phyloP scores from a whole-genome alignment of 352 stramenopile genomes.

The Globisporangium sylvaticum region DNA sequence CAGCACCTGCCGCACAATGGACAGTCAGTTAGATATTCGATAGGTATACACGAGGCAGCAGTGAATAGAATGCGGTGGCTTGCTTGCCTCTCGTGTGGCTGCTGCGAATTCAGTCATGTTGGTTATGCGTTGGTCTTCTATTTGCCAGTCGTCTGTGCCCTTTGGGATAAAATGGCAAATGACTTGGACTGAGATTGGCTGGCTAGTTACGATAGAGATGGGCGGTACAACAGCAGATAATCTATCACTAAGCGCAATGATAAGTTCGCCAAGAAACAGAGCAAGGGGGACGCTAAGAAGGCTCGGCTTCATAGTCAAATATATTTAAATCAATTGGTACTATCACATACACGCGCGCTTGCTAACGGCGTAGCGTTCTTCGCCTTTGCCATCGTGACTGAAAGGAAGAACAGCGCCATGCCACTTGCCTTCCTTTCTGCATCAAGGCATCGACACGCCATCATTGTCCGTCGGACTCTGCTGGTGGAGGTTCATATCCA shows the following conservation, averaged over 20 bases:
- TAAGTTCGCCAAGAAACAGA: too few species aligned
- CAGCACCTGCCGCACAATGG: constrained; percentile 26
- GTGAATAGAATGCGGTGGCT: neutral
- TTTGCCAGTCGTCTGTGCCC: neutral
- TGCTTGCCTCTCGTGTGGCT: constrained; percentile 4
- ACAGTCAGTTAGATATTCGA: neutral
- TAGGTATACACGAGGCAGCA: neutral
- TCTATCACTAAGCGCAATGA: neutral
- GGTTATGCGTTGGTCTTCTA: neutral
- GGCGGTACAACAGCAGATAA: neutral
- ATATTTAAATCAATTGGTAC: neutral
- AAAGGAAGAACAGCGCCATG: neutral
- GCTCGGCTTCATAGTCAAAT: neutral
- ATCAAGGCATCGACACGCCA: constrained; percentile 2
- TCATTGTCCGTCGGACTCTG: neutral
- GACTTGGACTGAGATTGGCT: neutral
- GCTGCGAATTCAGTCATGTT: constrained; percentile 1
- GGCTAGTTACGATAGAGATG: neutral
- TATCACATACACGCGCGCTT: neutral
- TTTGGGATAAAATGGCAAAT: constrained; percentile 3
- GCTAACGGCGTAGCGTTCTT: neutral
- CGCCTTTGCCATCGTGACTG: neutral
- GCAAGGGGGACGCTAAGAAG: neutral
- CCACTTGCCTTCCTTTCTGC: neutral
- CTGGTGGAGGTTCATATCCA: constrained; percentile 15